These are phyloP conservation scores for Pulveroboletus sp. DNA, from an alignment of 768 basidiomycete species.

Conservation along the genomic window DNA sequence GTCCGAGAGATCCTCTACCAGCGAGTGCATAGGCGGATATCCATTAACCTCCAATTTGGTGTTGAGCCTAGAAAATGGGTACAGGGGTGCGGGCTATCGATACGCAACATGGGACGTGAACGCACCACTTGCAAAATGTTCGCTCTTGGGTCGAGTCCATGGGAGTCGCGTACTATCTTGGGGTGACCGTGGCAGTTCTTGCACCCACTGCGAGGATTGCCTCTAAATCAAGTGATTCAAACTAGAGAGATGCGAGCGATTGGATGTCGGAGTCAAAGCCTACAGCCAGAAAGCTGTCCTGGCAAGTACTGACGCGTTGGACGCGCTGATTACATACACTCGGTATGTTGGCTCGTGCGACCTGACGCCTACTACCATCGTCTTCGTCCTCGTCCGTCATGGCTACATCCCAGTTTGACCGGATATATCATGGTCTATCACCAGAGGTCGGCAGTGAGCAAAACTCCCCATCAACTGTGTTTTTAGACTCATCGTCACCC, in stretches of 20 bases:
- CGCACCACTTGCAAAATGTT: slow-evolving; percentile 90
- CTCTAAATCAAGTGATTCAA: background rate
- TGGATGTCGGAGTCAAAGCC: background rate
- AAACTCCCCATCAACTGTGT: background rate
- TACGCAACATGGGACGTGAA: background rate
- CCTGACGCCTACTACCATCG: slow-evolving; percentile 16
- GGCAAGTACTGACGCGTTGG: background rate
- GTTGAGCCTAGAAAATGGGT: slow-evolving; percentile 68
- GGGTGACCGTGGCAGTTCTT: background rate
- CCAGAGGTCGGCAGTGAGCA: slow-evolving; percentile 79
- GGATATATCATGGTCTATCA: slow-evolving; percentile 70
- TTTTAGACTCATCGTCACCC: background rate
- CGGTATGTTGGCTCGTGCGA: slow-evolving; percentile 26
- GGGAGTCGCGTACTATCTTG: background rate
- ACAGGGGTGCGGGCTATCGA: background rate
- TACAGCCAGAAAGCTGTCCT: background rate
- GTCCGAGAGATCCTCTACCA: slow-evolving; percentile 88
- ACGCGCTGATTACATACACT: slow-evolving; percentile 21
- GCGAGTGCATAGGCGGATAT: slow-evolving; percentile 82
- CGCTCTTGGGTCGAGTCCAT: slow-evolving; percentile 53
- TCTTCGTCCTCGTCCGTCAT: slow-evolving; percentile 15
- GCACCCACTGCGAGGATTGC: background rate
- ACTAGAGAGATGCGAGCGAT: background rate
- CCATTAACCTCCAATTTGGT: slow-evolving; percentile 86
- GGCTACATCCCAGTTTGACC: slow-evolving; percentile 82